Evolutionary conservation across 345 rosid genomes (phyloP).

Genomic region (Hibiscus syriacus): DNA sequence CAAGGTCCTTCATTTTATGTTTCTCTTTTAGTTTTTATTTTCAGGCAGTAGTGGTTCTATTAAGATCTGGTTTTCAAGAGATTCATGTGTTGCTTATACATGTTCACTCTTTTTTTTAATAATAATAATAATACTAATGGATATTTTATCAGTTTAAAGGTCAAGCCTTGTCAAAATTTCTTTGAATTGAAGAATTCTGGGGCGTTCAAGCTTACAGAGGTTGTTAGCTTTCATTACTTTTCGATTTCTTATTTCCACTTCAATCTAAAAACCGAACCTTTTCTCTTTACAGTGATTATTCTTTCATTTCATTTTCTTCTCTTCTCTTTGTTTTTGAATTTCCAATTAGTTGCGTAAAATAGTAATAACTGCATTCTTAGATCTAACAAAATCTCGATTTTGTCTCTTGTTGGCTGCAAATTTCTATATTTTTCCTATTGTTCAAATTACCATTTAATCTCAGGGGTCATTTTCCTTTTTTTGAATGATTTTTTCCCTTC

Average conservation of each 20-base stretch:
- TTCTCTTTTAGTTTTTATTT: neutral
- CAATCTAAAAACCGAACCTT: conserved; percentile 2
- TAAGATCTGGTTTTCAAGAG: conserved; percentile 5
- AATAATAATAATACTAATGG: neutral
- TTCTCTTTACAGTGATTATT: neutral
- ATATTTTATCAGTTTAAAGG: neutral
- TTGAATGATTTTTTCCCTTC: no score
- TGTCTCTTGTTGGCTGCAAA: neutral
- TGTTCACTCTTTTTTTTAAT: neutral
- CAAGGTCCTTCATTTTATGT: neutral
- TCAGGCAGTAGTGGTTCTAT: neutral
- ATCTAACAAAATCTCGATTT: conserved; percentile 4
- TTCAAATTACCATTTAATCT: no score
- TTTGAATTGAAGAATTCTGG: neutral
- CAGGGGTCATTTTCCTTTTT: no score
- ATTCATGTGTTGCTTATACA: neutral
- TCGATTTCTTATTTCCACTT: neutral
- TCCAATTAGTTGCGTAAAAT: no score
- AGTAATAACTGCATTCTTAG: neutral
- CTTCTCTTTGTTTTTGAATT: neutral
- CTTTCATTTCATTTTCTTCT: neutral
- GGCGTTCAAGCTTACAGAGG: neutral
- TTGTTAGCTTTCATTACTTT: neutral
- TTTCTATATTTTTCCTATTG: no score
- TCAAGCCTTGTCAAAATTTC: neutral